phyloP scores from a whole-genome alignment of 768 basidiomycete genomes.

The Mycena filopes region DNA sequence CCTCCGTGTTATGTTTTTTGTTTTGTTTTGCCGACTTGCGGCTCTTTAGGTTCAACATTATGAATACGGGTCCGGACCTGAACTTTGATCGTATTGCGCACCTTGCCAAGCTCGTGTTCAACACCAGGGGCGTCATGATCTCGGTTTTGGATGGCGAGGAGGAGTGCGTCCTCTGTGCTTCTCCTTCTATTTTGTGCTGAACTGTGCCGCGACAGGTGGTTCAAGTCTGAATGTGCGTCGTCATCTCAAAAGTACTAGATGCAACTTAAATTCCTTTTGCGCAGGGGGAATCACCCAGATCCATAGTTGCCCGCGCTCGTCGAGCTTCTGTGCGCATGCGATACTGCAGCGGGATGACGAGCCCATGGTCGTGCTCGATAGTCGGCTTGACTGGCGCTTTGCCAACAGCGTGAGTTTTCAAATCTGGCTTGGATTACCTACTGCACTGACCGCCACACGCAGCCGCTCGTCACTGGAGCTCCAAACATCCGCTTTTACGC shows the following conservation, averaged over 20 bases:
- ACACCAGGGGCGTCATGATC: constrained; percentile 85
- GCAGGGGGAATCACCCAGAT: constrained; percentile 59
- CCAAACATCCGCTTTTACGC: constrained; percentile 90
- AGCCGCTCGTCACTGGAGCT: constrained; percentile 77
- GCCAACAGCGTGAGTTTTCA: constrained; percentile 71
- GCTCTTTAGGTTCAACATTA: constrained; percentile 80
- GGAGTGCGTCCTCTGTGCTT: constrained; percentile 64
- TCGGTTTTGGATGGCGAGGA: constrained; percentile 86
- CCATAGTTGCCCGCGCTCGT: constrained; percentile 65
- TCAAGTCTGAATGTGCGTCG: constrained; percentile 85
- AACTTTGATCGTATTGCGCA: constrained; percentile 97
- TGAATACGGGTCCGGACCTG: constrained; percentile 85
- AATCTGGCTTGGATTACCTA: neutral
- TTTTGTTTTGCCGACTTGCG: constrained; percentile 1
- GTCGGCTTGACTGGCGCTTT: constrained; percentile 89
- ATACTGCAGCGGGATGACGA: constrained; percentile 88
- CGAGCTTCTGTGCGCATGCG: constrained; percentile 77
- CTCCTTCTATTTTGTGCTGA: constrained; percentile 18
- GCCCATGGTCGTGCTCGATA: constrained; percentile 87
- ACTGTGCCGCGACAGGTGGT: constrained; percentile 65
- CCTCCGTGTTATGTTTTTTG: neutral
- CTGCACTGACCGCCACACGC: neutral
- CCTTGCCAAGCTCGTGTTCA: constrained; percentile 93
- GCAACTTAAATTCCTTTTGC: constrained; percentile 9
- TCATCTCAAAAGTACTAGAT: neutral